These are phyloP conservation scores for Colletotrichum lini DNA, from an alignment of 2,329 filamentous ascomycete species.

Conservation along the genomic window DNA sequence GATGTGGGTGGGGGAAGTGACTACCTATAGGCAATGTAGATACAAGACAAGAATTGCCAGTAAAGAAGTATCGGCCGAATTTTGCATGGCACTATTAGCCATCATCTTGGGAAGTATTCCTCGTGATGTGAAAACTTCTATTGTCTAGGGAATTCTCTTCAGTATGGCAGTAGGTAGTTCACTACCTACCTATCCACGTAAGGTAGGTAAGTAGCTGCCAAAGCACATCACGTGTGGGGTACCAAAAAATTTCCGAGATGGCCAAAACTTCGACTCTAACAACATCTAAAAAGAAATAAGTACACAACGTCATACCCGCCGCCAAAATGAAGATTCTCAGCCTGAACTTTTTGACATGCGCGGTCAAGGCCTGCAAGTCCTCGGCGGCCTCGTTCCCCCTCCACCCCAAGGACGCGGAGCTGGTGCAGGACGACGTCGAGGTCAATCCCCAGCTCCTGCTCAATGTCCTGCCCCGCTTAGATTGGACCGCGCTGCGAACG, in stretches of 20 bases:
- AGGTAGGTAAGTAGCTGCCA: constrained; percentile 6
- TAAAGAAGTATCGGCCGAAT: not conserved
- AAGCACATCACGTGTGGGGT: constrained; percentile 42
- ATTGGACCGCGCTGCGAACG: constrained; percentile 85
- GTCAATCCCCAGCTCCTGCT: constrained; percentile 84
- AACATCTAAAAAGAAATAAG: constrained; percentile 12
- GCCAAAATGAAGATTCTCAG: constrained; percentile 90
- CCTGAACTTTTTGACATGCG: constrained; percentile 96
- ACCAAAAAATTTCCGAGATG: constrained; percentile 38
- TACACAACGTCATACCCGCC: constrained; percentile 1
- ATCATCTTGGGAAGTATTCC: too few species aligned
- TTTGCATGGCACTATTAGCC: too few species aligned
- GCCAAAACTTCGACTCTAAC: constrained; percentile 34
- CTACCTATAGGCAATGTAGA: constrained; percentile 12
- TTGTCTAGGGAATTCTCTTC: not conserved
- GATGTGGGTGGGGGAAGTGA: not conserved
- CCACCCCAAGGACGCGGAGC: constrained; percentile 91
- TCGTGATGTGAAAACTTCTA: constrained; percentile 1
- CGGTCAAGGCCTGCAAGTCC: constrained; percentile 93
- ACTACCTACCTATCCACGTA: not conserved
- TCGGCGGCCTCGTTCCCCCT: constrained; percentile 86
- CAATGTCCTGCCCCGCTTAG: constrained; percentile 88
- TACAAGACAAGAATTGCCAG: constrained; percentile 19
- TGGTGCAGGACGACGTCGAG: constrained; percentile 87
- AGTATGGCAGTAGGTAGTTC: constrained; percentile 13